Percentiles rank a stretch among this genome's conserved stretches.
phyloP scores from a whole-genome alignment of 2,329 filamentous ascomycete genomes.

The Colletotrichum camelliae region DNA sequence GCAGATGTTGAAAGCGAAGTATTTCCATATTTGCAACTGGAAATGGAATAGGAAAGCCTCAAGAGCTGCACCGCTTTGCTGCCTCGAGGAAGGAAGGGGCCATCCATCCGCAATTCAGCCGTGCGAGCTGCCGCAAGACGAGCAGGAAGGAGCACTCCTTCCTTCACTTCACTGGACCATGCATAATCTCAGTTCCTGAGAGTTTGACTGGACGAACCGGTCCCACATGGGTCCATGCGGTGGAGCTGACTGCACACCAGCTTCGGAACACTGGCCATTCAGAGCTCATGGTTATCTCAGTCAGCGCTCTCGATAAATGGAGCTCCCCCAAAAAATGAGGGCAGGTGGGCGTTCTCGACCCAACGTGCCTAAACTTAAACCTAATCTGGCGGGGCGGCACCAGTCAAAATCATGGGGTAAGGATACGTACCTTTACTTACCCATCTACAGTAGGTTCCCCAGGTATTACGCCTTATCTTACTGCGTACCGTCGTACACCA shows the following conservation, averaged over 20 bases:
- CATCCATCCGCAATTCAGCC: not conserved
- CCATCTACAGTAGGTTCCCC: no score
- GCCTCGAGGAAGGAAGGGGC: not conserved
- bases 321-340: not conserved
- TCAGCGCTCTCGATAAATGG: not conserved
- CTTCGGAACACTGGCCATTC: not conserved
- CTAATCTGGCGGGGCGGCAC: slow-evolving; percentile 16
- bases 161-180: no score
- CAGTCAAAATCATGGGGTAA: slow-evolving; percentile 3
- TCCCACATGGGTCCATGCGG: not conserved
- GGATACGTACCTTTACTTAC: not conserved
- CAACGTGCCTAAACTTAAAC: slow-evolving; percentile 19
- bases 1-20: not conserved
- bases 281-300: not conserved
- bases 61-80: not conserved
- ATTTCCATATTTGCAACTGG: not conserved
- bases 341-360: not conserved
- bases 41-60: no score
- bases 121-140: not conserved
- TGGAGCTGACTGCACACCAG: not conserved
- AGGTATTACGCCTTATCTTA: not conserved
- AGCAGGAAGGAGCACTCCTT: not conserved
- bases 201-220: not conserved
- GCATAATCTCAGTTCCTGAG: not conserved
- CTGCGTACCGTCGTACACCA: not conserved